These are phyloP conservation scores for Cordia subcordata DNA, from an alignment of 257 asterid species.

Conservation along the genomic window DNA sequence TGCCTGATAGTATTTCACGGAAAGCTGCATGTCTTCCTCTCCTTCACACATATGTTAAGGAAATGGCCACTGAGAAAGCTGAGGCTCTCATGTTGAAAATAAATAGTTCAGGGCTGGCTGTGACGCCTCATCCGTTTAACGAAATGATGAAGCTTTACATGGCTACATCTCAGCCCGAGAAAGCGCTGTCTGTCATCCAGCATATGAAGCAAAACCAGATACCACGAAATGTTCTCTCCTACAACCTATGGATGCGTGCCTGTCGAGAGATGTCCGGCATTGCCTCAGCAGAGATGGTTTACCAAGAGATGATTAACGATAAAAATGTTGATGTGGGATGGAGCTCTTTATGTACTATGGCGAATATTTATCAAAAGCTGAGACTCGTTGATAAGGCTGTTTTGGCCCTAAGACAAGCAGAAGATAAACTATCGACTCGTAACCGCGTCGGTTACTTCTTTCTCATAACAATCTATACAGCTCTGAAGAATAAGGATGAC, in stretches of 20 bases:
- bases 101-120: conserved; percentile 21
- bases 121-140: conserved; percentile 31
- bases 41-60: conserved; percentile 29
- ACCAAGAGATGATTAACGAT: conserved; percentile 29
- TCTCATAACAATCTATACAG: conserved; percentile 26
- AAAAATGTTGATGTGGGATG: conserved; percentile 29
- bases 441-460: conserved; percentile 33
- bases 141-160: conserved; percentile 46
- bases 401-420: conserved; percentile 30
- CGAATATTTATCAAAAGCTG: conserved; percentile 22
- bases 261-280: conserved; percentile 28
- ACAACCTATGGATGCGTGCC: conserved; percentile 41
- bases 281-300: conserved; percentile 29
- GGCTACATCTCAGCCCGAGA: conserved; percentile 27
- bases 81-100: conserved; percentile 35
- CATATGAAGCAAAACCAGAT: conserved; percentile 35
- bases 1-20: conserved; percentile 21
- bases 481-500: conserved; percentile 31
- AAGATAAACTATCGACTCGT: conserved; percentile 22
- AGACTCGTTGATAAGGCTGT: conserved; percentile 21
- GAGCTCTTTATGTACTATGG: conserved; percentile 34
- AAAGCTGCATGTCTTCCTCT: conserved; percentile 34
- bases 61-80: conserved; percentile 29
- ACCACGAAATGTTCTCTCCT: conserved; percentile 33
- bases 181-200: conserved; percentile 27